Percentiles rank a stretch among this genome's conserved stretches.
Conservation (phyloP, 352 stramenopile species). For the Phytopythium delawarense region DNA sequence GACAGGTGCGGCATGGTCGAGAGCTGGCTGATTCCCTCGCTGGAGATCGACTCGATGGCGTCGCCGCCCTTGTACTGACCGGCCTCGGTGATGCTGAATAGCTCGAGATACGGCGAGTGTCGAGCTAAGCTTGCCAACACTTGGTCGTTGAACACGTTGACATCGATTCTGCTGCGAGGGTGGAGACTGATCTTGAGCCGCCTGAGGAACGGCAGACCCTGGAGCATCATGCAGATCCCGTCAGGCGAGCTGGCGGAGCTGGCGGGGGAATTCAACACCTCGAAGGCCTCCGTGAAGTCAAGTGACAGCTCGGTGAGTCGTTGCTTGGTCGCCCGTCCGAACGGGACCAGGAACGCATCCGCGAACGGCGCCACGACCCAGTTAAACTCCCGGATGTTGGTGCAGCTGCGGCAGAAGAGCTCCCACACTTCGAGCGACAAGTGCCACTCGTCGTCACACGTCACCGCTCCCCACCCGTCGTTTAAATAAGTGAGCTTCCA, state of each 20-base stretch:
- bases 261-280: slow-evolving; percentile 14
- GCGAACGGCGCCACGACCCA: slow-evolving; percentile 49
- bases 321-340: slow-evolving; percentile 33
- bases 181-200: slow-evolving; percentile 34
- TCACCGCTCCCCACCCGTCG: slow-evolving; percentile 39
- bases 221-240: slow-evolving; percentile 26
- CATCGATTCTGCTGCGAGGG: slow-evolving; percentile 26
- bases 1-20: slow-evolving; percentile 30
- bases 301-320: slow-evolving; percentile 32
- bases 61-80: slow-evolving; percentile 26
- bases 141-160: slow-evolving; percentile 34
- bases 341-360: slow-evolving; percentile 43
- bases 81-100: slow-evolving; percentile 29
- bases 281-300: slow-evolving; percentile 30
- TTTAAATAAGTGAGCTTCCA: slow-evolving; percentile 55
- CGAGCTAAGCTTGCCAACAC: slow-evolving; percentile 24
- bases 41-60: slow-evolving; percentile 25
- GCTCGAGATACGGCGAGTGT: slow-evolving; percentile 23
- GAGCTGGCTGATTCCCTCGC: slow-evolving; percentile 22
- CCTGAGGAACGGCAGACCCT: slow-evolving; percentile 28
- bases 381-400: slow-evolving; percentile 49
- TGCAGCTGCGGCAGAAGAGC: slow-evolving; percentile 32
- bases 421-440: slow-evolving; percentile 34
- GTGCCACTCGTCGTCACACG: slow-evolving; percentile 52
- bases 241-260: slow-evolving; percentile 25